Base-by-base conservation (phyloP, 2,329 filamentous ascomycete species). In the Endoconidiophora laricicola region DNA sequence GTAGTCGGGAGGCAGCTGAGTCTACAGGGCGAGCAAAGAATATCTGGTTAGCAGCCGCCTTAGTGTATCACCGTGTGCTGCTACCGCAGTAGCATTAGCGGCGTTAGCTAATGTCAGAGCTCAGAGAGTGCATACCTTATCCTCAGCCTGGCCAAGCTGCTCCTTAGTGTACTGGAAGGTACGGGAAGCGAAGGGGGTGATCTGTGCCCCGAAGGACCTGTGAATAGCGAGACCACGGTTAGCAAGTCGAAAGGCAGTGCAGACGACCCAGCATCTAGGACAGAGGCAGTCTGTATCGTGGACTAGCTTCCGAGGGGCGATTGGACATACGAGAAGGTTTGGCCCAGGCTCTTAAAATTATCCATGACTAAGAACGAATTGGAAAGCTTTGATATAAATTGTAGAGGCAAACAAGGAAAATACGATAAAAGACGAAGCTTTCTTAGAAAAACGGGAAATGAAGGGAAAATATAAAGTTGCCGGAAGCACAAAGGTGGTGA, bases 101-200 rank as follows among this genome's bases (percentile, higher is more conserved):
- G 12, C 12, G 12, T 29, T 10, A 12, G 29, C 12, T 12, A 10
- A 33, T 33, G 29, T 33, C 29, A 33, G 29, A 40, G 38, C 10
- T 16, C 18, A 3, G 3, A 23, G 18, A 12, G 38, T 55, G 50
- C 59, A 50, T 56, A 87, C 85, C 81, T 91, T 95, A 66, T 96
- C 91, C 57, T 94, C 88, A 55, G 79, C 86, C 68, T 93, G 86
- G 47, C 91, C 91, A 55, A 96, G 78, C 70, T 95, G 88, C 69
- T 98, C 91, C 73, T 94, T 95, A 65, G 94, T 86, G 72, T 90
- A 93, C 71, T 98, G 91, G 66, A 94, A 86, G 52, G 87, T 95
- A 62, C 90, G 83, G 61, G 86, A 83, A 57, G 88, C 87, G 64
- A 94, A 94, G 36, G 91, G 91, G 57, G 86, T 87, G 67, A 96